Evolutionary conservation across 177 flowering plant genomes (phyloP).

Genomic region (Vitis hybrid): DNA sequence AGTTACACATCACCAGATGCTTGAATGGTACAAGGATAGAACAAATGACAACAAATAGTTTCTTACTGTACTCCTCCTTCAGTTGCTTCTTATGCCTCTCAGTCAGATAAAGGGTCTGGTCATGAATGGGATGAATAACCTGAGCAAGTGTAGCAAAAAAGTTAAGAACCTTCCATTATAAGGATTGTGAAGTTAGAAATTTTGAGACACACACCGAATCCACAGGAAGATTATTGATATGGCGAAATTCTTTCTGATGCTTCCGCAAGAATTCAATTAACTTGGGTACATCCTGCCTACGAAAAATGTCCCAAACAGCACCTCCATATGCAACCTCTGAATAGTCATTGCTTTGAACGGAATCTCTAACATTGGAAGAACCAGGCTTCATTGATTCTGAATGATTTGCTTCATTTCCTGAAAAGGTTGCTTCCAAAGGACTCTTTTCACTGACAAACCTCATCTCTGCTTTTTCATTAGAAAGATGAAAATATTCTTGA

Average conservation of each 20-base stretch:
- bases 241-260: slow-evolving; percentile 71
- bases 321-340: slow-evolving; percentile 46
- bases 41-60: not conserved
- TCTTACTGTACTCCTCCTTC: slow-evolving; percentile 77
- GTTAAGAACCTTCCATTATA: slow-evolving; percentile 5
- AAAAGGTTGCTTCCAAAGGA: not conserved
- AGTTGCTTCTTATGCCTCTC: slow-evolving; percentile 71
- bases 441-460: slow-evolving; percentile 2
- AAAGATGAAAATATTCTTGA: slow-evolving; percentile 12
- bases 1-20: not conserved
- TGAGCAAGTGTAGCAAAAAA: slow-evolving; percentile 25
- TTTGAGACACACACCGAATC: slow-evolving; percentile 42
- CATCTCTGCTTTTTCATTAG: slow-evolving; percentile 1
- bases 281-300: slow-evolving; percentile 85
- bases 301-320: slow-evolving; percentile 93
- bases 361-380: not conserved
- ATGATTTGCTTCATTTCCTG: slow-evolving; percentile 10
- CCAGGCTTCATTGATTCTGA: slow-evolving; percentile 7
- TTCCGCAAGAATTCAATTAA: slow-evolving; percentile 51
- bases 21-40: not conserved
- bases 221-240: slow-evolving; percentile 55
- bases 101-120: slow-evolving; percentile 69
- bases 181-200: not conserved
- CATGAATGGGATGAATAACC: slow-evolving; percentile 88
- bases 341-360: slow-evolving; percentile 10